Evolutionary conservation across 1,139 yeast genomes (phyloP).

Genomic region (Yamadazyma atlantica): DNA sequence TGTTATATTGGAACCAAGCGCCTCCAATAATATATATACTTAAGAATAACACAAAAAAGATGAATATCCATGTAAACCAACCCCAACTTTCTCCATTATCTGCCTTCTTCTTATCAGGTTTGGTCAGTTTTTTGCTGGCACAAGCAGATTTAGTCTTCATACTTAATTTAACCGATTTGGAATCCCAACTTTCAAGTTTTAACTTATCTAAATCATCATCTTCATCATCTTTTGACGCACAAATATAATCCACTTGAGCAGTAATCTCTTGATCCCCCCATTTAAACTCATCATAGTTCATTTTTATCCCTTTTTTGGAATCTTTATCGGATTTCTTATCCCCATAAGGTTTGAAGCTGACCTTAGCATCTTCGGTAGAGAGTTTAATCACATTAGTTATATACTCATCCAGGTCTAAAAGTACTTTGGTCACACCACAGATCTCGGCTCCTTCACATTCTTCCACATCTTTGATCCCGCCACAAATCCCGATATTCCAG

Average conservation of each 20-base stretch:
- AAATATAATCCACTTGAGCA: slow-evolving; percentile 53
- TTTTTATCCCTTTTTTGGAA: slow-evolving; percentile 35
- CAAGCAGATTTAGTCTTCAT: slow-evolving; percentile 41
- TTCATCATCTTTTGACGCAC: slow-evolving; percentile 40
- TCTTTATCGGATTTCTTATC: slow-evolving; percentile 19
- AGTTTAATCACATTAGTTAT: slow-evolving; percentile 58
- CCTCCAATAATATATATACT: slow-evolving; percentile 75
- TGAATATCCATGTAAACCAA: slow-evolving; percentile 74
- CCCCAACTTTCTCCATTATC: slow-evolving; percentile 61
- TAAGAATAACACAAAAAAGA: slow-evolving; percentile 64
- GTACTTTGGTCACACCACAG: slow-evolving; percentile 61
- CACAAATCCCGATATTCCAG: slow-evolving; percentile 76
- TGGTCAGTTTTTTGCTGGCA: slow-evolving; percentile 20
- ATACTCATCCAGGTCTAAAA: slow-evolving; percentile 39
- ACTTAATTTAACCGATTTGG: slow-evolving; percentile 23
- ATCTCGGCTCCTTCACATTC: slow-evolving; percentile 67
- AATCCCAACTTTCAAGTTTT: slow-evolving; percentile 33
- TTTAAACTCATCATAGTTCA: slow-evolving; percentile 52
- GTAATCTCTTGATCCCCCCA: slow-evolving; percentile 69
- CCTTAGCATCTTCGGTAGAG: slow-evolving; percentile 36
- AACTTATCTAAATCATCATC: slow-evolving; percentile 37
- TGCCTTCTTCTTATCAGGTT: slow-evolving; percentile 18
- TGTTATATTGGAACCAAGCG: slow-evolving; percentile 71
- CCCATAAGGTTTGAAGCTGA: slow-evolving; percentile 23
- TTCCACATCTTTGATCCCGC: slow-evolving; percentile 38